These are phyloP conservation scores for Aspergillus sp. DNA, from an alignment of 2,329 filamentous ascomycete genomes.

Conservation along the genomic window DNA sequence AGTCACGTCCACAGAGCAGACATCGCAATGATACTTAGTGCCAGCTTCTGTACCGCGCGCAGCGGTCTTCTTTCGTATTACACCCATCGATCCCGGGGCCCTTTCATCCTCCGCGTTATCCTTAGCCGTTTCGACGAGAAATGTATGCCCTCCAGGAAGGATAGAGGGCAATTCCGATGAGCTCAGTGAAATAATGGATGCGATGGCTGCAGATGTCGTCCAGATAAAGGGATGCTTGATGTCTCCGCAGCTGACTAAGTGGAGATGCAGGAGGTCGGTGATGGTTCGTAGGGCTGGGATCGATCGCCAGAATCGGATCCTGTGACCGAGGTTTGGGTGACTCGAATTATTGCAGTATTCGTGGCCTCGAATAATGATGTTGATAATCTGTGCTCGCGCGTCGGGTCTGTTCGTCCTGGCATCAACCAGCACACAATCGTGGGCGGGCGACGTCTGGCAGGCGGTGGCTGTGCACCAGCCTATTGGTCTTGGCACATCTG, in stretches of 20 bases:
- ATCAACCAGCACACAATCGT: neutral
- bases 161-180: constrained; percentile 25
- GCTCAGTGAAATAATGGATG: constrained; percentile 4
- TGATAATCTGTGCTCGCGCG: neutral
- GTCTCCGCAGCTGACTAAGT: constrained; percentile 21
- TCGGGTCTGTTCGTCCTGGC: neutral
- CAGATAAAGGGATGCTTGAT: constrained; percentile 17
- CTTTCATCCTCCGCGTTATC: constrained; percentile 42
- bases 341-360: neutral
- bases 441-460: constrained; percentile 1
- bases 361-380: neutral
- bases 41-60: constrained; percentile 81
- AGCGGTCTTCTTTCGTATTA: constrained; percentile 94
- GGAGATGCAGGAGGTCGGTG: neutral
- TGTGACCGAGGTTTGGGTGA: neutral
- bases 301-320: neutral
- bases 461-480: constrained; percentile 6
- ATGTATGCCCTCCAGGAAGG: constrained; percentile 28
- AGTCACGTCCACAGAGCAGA: constrained; percentile 94
- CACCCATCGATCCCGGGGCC: constrained; percentile 66
- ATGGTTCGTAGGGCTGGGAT: constrained; percentile 5
- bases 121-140: constrained; percentile 32
- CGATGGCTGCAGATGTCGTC: constrained; percentile 5
- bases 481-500: neutral
- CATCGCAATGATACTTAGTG: constrained; percentile 95